Base-by-base conservation (phyloP, 2,329 filamentous ascomycete genomes). In the Cladosporium oxysporum region DNA sequence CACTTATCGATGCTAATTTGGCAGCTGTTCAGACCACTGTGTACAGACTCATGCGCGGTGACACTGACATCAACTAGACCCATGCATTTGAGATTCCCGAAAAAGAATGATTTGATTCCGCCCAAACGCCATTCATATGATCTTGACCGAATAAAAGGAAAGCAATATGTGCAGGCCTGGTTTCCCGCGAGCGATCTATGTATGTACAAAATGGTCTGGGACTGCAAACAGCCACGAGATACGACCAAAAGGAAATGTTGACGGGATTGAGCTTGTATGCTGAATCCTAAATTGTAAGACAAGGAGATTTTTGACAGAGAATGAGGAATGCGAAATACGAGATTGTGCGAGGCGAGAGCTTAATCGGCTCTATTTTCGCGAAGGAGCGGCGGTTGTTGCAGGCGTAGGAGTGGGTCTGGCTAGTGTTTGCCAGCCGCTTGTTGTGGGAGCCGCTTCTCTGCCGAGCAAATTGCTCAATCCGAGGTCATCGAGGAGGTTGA, bases 381-480 rank as follows among this genome's bases (percentile, higher is more conserved):
- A 33, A 12, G 61, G 61, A 14, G 61, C 61, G 23, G 61, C 50
- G 31, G 61, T 63, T 2, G 61, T 63, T 6, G 31, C 50, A 21
- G 61, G 61, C 10, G 61, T 49, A 47, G 61, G 26, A 26, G 61
- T 63, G 10, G 50, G 49, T 35, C 33, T 63, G 8, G 28, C 61
- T 26, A 63, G 16, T 6, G 61, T 63, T 26, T 63, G 61, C 61
- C 61, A 63, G 16, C 14, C 55, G 14, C 5, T 2, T 18, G 61
- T 16, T 7, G 60, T 62, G 11, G 60, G 18, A 14, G 3, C 14
- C 10, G 60, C 50, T 10, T 55, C 50, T 8, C 61, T 35, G 26
- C 31, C 21, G 23, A 63, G 50, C 23, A 63, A 33, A 28, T 11
- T 47, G 33, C 26, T n/a, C 1, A 63, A 4, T 44, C 61, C 61